A percentile compares a stretch with the other conserved stretches of the same genome.
Evolutionary conservation across 2,329 filamentous ascomycete genomes (phyloP).

Genomic region (Cercospora beticola): DNA sequence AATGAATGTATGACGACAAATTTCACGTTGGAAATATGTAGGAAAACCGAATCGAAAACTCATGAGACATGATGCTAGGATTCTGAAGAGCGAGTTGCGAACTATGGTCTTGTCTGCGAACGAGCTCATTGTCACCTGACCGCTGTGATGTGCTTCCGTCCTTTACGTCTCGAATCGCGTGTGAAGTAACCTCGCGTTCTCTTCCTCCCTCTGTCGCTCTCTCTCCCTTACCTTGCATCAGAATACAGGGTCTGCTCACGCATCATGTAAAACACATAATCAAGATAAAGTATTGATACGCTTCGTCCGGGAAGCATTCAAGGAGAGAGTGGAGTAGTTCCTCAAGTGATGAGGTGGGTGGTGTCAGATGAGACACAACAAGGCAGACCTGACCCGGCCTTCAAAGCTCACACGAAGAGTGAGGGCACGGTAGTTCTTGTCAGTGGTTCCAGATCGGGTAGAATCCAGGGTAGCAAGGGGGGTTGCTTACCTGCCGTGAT

Average conservation of each 20-base stretch:
- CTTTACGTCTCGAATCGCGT: background rate
- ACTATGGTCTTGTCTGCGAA: background rate
- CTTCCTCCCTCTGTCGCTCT: background rate
- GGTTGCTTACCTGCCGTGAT: background rate
- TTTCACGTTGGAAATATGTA: background rate
- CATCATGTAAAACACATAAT: background rate
- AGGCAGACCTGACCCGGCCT: background rate
- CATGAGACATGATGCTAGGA: background rate
- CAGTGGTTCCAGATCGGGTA: background rate
- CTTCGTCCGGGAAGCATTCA: background rate
- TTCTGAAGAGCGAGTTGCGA: background rate
- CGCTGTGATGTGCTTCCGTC: background rate
- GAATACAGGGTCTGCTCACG: background rate
- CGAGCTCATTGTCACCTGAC: background rate
- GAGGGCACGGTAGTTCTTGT: background rate
- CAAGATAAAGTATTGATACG: background rate
- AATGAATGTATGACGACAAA: background rate
- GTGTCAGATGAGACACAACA: background rate
- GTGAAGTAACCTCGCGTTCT: background rate
- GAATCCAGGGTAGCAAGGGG: background rate
- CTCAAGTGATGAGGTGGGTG: background rate
- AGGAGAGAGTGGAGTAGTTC: background rate
- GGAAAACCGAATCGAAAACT: background rate
- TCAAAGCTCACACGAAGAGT: background rate
- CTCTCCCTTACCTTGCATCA: background rate